Evolutionary conservation across 1,284 basidiomycete genomes (phyloP).

Genomic region (Pterulicium gracile): DNA sequence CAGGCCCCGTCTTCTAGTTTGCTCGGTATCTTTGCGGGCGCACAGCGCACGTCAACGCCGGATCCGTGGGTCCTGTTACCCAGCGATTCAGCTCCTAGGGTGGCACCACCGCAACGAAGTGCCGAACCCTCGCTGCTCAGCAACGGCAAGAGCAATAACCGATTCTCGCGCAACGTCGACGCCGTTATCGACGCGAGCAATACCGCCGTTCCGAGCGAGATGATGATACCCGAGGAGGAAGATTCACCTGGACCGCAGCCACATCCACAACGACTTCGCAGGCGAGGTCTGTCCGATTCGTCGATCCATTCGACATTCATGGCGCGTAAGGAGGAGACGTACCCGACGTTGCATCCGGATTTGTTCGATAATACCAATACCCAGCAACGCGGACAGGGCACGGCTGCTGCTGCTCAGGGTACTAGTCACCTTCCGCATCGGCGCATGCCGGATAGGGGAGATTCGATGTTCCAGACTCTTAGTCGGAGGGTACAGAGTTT

Average conservation of each 20-base stretch:
- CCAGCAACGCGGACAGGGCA: not conserved
- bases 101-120: conserved; percentile 18
- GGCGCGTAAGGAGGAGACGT: conserved; percentile 31
- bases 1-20: conserved; percentile 24
- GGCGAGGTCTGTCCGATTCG: conserved; percentile 81
- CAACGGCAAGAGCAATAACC: conserved; percentile 19
- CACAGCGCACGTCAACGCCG: conserved; percentile 33
- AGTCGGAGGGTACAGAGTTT: conserved; percentile 22
- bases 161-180: conserved; percentile 60
- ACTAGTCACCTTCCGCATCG: not conserved
- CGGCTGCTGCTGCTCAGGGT: not conserved
- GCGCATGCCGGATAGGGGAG: conserved; percentile 13
- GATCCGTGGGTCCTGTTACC: conserved; percentile 64
- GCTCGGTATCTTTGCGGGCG: conserved; percentile 81
- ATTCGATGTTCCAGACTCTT: conserved; percentile 19
- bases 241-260: conserved; percentile 30
- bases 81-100: conserved; percentile 22
- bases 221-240: conserved; percentile 24
- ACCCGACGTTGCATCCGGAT: not conserved
- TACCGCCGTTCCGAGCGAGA: conserved; percentile 18
- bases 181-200: conserved; percentile 59
- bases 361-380: not conserved
- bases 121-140: conserved; percentile 14
- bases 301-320: conserved; percentile 81
- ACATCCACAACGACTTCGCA: conserved; percentile 59